Evolutionary conservation across 768 basidiomycete genomes (phyloP).

Genomic region (Tricholoma bakamatsutake): DNA sequence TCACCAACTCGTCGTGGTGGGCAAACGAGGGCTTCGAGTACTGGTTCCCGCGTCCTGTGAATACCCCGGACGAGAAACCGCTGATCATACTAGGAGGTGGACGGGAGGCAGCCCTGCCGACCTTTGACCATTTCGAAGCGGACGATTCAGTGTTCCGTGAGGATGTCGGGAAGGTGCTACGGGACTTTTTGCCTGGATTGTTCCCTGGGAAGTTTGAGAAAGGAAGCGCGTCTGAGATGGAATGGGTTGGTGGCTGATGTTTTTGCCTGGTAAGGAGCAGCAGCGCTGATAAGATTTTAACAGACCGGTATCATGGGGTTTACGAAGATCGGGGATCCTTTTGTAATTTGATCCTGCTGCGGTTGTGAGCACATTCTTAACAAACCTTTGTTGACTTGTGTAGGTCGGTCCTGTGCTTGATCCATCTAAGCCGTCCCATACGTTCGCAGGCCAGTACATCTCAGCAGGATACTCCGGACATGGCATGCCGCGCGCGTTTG

Average conservation of each 20-base stretch:
- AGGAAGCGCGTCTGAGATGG: slow-evolving; percentile 57
- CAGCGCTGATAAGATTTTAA: background rate
- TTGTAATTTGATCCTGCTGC: slow-evolving; percentile 39
- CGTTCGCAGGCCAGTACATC: slow-evolving; percentile 58
- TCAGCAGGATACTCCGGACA: slow-evolving; percentile 72
- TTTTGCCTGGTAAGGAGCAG: background rate
- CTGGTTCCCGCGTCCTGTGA: slow-evolving; percentile 68
- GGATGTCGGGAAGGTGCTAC: slow-evolving; percentile 40
- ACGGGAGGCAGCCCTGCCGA: slow-evolving; percentile 36
- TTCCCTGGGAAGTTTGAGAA: slow-evolving; percentile 50
- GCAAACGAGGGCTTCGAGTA: slow-evolving; percentile 60
- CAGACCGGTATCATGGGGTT: slow-evolving; percentile 85
- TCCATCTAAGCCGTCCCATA: slow-evolving; percentile 13
- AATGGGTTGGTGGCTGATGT: slow-evolving; percentile 56
- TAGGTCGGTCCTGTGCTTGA: slow-evolving; percentile 61
- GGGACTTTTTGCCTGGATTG: slow-evolving; percentile 52
- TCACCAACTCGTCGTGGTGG: slow-evolving; percentile 42
- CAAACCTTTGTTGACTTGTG: background rate
- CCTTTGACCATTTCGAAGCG: slow-evolving; percentile 43
- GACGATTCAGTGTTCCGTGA: slow-evolving; percentile 56
- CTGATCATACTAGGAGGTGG: slow-evolving; percentile 73
- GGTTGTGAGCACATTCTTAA: background rate
- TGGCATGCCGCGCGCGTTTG: slow-evolving; percentile 74
- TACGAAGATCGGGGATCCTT: slow-evolving; percentile 55
- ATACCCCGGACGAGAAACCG: slow-evolving; percentile 32